phyloP scores from a whole-genome alignment of 2,329 filamentous ascomycete genomes.

The Purpureocillium takamizusanense region DNA sequence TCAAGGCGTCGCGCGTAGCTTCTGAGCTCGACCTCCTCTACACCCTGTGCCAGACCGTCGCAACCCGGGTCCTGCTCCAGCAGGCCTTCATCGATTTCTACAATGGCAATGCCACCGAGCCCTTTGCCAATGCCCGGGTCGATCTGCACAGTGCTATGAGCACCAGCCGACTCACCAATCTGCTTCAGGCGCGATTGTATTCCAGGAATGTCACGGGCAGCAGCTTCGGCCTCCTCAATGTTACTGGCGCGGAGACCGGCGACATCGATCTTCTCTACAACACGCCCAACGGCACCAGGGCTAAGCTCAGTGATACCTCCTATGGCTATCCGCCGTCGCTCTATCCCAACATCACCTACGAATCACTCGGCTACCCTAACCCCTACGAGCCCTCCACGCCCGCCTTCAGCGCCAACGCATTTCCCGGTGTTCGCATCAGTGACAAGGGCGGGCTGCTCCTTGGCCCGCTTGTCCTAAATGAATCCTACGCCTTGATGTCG shows the following conservation, averaged over 20 bases:
- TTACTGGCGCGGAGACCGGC: constrained; percentile 24
- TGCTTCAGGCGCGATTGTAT: constrained; percentile 67
- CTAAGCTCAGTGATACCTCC: constrained; percentile 51
- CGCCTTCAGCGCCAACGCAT: constrained; percentile 37
- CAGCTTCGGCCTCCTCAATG: constrained; percentile 42
- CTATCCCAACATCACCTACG: constrained; percentile 72
- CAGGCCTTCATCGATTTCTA: constrained; percentile 42
- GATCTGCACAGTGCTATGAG: constrained; percentile 66
- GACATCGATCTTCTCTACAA: constrained; percentile 52
- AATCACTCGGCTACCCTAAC: constrained; percentile 31
- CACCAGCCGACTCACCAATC: constrained; percentile 43
- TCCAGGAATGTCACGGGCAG: constrained; percentile 55
- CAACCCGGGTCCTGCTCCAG: constrained; percentile 56
- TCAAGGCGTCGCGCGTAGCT: constrained; percentile 75
- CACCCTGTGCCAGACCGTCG: constrained; percentile 62
- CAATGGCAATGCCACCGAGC: constrained; percentile 39
- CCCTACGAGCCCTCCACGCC: constrained; percentile 28
- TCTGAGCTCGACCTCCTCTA: constrained; percentile 73
- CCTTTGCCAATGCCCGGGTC: constrained; percentile 51
- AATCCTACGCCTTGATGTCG: constrained; percentile 66
- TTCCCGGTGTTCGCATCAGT: constrained; percentile 39
- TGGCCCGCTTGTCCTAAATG: constrained; percentile 66
- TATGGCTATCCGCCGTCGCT: constrained; percentile 63
- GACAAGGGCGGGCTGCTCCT: constrained; percentile 56
- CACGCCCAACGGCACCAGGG: constrained; percentile 44